A percentile compares a stretch with the other conserved stretches of the same genome.
phyloP scores from a whole-genome alignment of 148 eudicot genomes.

The Chenopodium suecicum region DNA sequence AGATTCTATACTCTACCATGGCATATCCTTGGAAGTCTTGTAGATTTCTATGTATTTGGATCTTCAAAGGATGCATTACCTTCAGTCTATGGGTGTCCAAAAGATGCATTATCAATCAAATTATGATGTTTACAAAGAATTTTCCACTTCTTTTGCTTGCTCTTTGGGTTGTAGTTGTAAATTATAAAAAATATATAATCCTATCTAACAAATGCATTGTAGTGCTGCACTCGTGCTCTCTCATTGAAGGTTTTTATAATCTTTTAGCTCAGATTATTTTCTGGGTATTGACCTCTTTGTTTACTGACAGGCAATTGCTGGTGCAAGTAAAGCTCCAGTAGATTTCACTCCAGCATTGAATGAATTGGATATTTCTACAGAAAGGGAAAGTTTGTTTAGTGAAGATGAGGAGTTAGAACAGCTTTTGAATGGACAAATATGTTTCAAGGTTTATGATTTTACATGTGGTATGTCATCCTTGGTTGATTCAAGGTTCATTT shows the following conservation, averaged over 20 bases:
- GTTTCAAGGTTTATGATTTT: constrained; percentile 78
- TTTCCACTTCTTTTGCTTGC: neutral
- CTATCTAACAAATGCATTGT: no score
- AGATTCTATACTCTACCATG: no score
- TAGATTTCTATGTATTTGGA: neutral
- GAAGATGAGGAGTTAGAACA: constrained; percentile 88
- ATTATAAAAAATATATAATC: no score
- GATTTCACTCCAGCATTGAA: constrained; percentile 39
- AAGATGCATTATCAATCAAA: neutral
- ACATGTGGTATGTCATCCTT: constrained; percentile 53
- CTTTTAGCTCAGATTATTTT: neutral
- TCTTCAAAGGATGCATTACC: neutral
- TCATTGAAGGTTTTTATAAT: neutral
- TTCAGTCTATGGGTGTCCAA: neutral
- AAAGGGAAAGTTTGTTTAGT: constrained; percentile 44
- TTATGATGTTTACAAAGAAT: neutral
- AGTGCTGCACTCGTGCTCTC: neutral
- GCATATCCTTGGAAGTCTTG: no score
- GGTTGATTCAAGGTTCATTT: neutral
- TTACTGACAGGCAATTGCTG: constrained; percentile 61
- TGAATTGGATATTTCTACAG: constrained; percentile 54
- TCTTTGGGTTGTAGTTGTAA: neutral
- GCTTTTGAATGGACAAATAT: constrained; percentile 68
- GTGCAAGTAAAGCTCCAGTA: constrained; percentile 60
- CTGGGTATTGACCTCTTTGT: constrained; percentile 8